These are phyloP conservation scores for Euphorbia lathyris DNA, from an alignment of 345 rosid species.

Conservation along the genomic window DNA sequence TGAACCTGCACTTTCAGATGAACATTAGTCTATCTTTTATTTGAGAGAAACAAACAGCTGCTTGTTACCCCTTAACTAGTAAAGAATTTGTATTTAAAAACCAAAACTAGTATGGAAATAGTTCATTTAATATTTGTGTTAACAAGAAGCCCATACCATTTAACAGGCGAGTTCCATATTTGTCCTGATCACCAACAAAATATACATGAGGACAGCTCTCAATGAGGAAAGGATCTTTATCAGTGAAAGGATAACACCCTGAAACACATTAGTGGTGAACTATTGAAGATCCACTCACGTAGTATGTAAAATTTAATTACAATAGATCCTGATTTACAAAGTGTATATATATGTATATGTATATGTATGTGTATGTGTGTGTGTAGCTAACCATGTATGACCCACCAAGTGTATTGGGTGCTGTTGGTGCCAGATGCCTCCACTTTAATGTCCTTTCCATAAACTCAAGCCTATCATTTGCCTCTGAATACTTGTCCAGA, in stretches of 20 bases:
- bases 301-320: neutral
- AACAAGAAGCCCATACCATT: slow-evolving; percentile 43
- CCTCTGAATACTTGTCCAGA: slow-evolving; percentile 87
- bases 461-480: slow-evolving; percentile 69
- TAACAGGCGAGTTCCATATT: slow-evolving; percentile 53
- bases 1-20: slow-evolving; percentile 48
- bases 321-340: neutral
- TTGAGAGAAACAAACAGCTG: neutral
- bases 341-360: neutral
- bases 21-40: slow-evolving; percentile 8
- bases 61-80: neutral
- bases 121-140: neutral
- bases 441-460: slow-evolving; percentile 89
- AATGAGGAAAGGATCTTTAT: slow-evolving; percentile 89
- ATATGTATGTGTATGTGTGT: too few species aligned
- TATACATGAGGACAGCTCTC: slow-evolving; percentile 95
- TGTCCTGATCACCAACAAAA: slow-evolving; percentile 81
- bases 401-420: slow-evolving; percentile 94
- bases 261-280: slow-evolving; percentile 20
- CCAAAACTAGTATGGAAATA: too few species aligned
- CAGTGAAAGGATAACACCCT: slow-evolving; percentile 97
- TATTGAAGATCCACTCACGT: slow-evolving; percentile 14
- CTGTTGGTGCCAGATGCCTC: slow-evolving; percentile 97
- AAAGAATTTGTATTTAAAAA: neutral
- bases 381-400: neutral